Evolutionary conservation across 768 basidiomycete genomes (phyloP).

Genomic region (Punctularia strigosozonata): DNA sequence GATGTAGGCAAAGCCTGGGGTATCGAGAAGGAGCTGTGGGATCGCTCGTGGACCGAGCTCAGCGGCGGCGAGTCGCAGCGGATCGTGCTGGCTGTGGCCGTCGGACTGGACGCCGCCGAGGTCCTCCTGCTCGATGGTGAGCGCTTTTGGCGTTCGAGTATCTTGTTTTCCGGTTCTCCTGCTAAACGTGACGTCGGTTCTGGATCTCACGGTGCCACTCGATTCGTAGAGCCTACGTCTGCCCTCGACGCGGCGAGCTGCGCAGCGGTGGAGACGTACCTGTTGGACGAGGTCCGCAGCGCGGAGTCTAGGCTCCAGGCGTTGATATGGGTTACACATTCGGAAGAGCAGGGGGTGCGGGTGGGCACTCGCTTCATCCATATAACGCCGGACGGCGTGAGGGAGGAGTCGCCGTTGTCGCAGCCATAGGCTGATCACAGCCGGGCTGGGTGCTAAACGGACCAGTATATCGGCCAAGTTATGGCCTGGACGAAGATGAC

Average conservation of each 20-base stretch:
- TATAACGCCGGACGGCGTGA: constrained; percentile 13
- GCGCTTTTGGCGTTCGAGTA: constrained; percentile 12
- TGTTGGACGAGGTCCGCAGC: constrained; percentile 40
- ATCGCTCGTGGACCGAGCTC: constrained; percentile 64
- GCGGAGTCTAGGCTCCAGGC: constrained; percentile 47
- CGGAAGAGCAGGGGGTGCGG: constrained; percentile 64
- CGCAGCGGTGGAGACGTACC: constrained; percentile 48
- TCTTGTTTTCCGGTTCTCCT: neutral
- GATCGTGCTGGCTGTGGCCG: constrained; percentile 64
- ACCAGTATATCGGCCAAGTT: no score
- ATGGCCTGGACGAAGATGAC: no score
- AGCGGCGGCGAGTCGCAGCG: constrained; percentile 85
- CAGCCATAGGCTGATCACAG: no score
- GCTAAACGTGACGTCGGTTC: neutral
- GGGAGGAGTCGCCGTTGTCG: no score
- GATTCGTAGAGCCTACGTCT: constrained; percentile 68
- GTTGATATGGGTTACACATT: constrained; percentile 83
- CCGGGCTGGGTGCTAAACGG: no score
- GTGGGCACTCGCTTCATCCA: constrained; percentile 62
- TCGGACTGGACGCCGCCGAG: constrained; percentile 67
- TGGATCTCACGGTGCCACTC: neutral
- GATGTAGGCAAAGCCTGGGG: constrained; percentile 56
- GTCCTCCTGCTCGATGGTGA: constrained; percentile 71
- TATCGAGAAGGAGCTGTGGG: constrained; percentile 60
- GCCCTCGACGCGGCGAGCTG: constrained; percentile 69